These are phyloP conservation scores for Naumovozyma baii DNA, from an alignment of 805 yeast genomes.

Conservation along the genomic window DNA sequence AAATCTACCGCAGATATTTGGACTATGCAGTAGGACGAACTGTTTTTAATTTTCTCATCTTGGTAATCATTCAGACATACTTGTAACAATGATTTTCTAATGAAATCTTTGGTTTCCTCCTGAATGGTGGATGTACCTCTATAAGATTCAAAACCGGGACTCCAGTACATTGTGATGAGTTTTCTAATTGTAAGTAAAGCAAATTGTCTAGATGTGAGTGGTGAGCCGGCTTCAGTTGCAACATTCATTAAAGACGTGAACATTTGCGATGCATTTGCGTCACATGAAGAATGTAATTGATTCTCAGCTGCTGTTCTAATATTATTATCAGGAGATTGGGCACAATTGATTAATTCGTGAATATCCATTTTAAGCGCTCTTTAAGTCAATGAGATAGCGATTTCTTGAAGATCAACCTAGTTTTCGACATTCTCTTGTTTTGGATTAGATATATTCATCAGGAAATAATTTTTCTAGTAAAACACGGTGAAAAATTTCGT, in stretches of 20 bases:
- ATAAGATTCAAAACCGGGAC: conserved; percentile 70
- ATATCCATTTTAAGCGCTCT: too few species aligned
- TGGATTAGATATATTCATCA: too few species aligned
- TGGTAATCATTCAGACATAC: conserved; percentile 36
- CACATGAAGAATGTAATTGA: conserved; percentile 35
- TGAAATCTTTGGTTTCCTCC: conserved; percentile 40
- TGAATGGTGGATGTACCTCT: conserved; percentile 49
- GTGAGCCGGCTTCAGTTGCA: conserved; percentile 27
- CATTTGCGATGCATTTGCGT: conserved; percentile 40
- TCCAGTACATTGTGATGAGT: conserved; percentile 68
- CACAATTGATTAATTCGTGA: conserved; percentile 18
- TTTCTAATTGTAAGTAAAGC: conserved; percentile 58
- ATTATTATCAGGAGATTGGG: conserved; percentile 41
- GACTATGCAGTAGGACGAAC: conserved; percentile 65
- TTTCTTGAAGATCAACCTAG: too few species aligned
- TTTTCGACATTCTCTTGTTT: too few species aligned
- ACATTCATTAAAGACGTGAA: conserved; percentile 36
- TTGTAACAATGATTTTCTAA: conserved; percentile 43
- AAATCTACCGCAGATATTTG: conserved; percentile 83
- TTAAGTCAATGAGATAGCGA: too few species aligned
- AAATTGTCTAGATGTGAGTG: conserved; percentile 44
- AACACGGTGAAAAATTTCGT: not conserved
- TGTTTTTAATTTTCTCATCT: conserved; percentile 51
- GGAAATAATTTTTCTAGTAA: too few species aligned
- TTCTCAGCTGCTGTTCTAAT: conserved; percentile 45